Percentiles rank a stretch among this genome's conserved stretches.
These are phyloP conservation scores for Polygonum maritimum DNA, from an alignment of 148 eudicot genomes.

Conservation along the genomic window DNA sequence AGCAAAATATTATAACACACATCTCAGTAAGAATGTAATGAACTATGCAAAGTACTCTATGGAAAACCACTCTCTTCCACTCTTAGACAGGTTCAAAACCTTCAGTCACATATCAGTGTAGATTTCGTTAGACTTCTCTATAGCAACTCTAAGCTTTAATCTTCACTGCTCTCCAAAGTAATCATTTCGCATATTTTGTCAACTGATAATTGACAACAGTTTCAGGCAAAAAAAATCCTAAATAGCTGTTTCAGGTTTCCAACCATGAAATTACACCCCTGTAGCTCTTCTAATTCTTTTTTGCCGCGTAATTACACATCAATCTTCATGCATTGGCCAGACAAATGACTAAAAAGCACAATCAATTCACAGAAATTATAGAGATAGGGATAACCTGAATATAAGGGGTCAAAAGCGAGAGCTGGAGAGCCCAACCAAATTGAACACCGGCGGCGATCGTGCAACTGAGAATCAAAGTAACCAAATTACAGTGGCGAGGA, in stretches of 20 bases:
- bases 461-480: conserved; percentile 65
- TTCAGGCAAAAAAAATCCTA: background rate
- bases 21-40: background rate
- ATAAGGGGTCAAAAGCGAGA: conserved; percentile 92
- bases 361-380: background rate
- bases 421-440: conserved; percentile 90
- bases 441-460: conserved; percentile 87
- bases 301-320: background rate
- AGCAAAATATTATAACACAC: background rate
- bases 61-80: background rate
- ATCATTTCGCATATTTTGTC: background rate
- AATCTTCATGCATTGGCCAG: background rate
- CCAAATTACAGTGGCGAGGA: conserved; percentile 27
- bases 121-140: background rate
- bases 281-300: background rate
- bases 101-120: background rate
- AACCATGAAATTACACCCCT: background rate
- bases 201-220: background rate
- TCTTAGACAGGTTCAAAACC: background rate
- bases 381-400: conserved; percentile 42
- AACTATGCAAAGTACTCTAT: background rate
- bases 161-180: background rate
- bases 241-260: background rate
- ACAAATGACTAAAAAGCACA: background rate
- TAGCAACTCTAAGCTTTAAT: background rate